Conservation (phyloP, 495 filamentous ascomycete genomes). For the Parachaetomium inaequale region DNA sequence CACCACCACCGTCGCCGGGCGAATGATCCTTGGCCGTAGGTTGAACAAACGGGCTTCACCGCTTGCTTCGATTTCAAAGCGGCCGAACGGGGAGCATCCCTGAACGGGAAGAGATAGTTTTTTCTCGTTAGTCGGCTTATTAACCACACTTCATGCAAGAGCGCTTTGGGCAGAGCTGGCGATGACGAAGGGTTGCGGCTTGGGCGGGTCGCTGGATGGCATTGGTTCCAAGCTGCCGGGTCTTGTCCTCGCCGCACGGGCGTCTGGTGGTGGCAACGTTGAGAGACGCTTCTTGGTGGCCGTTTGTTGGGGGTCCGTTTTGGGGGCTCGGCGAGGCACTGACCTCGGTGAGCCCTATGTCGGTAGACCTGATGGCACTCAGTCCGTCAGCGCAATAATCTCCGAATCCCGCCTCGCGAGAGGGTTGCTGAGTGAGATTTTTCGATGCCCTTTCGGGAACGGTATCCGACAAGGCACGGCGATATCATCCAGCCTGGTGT, state of each 20-base stretch:
- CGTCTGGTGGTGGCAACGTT: neutral
- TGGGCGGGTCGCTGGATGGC: neutral
- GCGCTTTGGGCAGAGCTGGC: neutral
- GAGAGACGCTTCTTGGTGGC: neutral
- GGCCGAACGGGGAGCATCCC: slow-evolving; percentile 1
- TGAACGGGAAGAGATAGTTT: neutral
- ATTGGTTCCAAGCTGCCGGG: slow-evolving; percentile 26
- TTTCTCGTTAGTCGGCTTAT: neutral
- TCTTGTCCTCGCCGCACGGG: neutral
- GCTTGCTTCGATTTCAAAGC: neutral
- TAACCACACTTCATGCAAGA: slow-evolving; percentile 1
- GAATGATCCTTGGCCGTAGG: neutral
- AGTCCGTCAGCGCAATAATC: neutral
- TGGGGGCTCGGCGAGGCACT: neutral
- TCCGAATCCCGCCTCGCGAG: neutral
- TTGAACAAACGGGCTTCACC: slow-evolving; percentile 1
- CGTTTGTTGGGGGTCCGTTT: slow-evolving; percentile 1
- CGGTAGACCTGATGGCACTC: neutral
- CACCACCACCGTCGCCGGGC: neutral
- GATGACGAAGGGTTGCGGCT: neutral
- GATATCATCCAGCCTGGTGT: neutral
- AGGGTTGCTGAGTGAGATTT: slow-evolving; percentile 6
- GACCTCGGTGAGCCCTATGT: slow-evolving; percentile 2
- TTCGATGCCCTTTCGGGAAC: neutral
- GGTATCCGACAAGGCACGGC: neutral